Conservation (phyloP, 768 basidiomycete species). For the Lactarius hatsudake region DNA sequence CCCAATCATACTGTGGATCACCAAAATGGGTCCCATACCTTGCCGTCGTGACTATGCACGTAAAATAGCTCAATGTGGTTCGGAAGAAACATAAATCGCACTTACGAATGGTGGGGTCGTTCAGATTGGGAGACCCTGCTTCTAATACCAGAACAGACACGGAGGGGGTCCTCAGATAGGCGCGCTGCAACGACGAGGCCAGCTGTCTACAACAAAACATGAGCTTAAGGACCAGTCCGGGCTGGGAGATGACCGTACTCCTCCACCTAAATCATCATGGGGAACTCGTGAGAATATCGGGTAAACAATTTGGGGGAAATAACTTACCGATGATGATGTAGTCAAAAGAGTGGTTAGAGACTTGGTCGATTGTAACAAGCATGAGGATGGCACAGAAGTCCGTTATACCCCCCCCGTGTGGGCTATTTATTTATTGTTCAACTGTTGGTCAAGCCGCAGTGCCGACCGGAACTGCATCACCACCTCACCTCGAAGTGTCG, state of each 20-base stretch:
- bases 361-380: conserved; percentile 23
- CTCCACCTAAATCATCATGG: conserved; percentile 12
- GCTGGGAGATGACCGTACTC: neutral
- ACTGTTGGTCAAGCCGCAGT: neutral
- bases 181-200: conserved; percentile 27
- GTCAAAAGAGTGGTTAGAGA: conserved; percentile 24
- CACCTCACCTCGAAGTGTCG: no score
- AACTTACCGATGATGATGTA: conserved; percentile 26
- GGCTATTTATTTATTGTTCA: neutral
- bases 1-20: conserved; percentile 19
- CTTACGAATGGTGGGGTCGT: conserved; percentile 20
- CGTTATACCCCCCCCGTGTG: no score
- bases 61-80: neutral
- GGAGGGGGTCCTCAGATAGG: conserved; percentile 23
- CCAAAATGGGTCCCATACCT: neutral
- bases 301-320: no score
- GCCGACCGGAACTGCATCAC: neutral
- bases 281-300: neutral
- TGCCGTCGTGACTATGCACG: conserved; percentile 2
- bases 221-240: neutral
- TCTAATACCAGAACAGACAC: conserved; percentile 25
- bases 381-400: neutral
- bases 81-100: neutral
- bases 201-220: conserved; percentile 11
- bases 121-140: conserved; percentile 20